Percentiles rank a stretch among this genome's conserved stretches.
Evolutionary conservation across 1,284 basidiomycete genomes (phyloP).

Genomic region (Cystobasidium sp.): DNA sequence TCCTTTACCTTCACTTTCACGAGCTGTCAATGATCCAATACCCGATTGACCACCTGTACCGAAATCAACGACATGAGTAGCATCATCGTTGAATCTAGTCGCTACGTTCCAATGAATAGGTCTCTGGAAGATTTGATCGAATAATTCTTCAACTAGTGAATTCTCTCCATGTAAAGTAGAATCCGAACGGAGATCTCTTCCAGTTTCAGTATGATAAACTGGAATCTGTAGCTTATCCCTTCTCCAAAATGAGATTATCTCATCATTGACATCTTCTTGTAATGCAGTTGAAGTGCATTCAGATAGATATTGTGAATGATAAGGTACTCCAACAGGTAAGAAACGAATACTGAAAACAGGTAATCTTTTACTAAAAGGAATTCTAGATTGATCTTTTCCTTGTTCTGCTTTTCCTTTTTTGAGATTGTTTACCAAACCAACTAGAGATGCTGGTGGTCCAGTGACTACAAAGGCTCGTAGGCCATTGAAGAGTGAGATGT

Average conservation of each 20-base stretch:
- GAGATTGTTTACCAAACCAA: constrained; percentile 87
- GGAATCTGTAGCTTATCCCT: constrained; percentile 74
- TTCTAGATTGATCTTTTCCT: constrained; percentile 89
- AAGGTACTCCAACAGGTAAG: constrained; percentile 91
- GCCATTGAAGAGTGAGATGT: constrained; percentile 89
- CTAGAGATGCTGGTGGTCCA: constrained; percentile 87
- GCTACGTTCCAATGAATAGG: constrained; percentile 89
- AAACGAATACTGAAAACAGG: constrained; percentile 91
- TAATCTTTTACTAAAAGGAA: constrained; percentile 79
- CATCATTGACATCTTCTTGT: constrained; percentile 76
- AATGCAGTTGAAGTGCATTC: constrained; percentile 76
- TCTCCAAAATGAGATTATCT: constrained; percentile 66
- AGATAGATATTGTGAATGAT: constrained; percentile 86
- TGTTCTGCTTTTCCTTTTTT: constrained; percentile 85
- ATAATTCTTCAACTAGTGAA: constrained; percentile 61
- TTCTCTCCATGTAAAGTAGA: constrained; percentile 57
- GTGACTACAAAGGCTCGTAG: constrained; percentile 90
- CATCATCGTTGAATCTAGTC: constrained; percentile 81
- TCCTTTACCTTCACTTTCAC: constrained; percentile 90
- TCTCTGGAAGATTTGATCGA: constrained; percentile 88
- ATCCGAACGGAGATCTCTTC: constrained; percentile 80
- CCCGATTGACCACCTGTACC: constrained; percentile 93
- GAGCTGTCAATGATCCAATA: constrained; percentile 86
- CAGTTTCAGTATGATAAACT: constrained; percentile 90
- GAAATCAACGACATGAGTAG: constrained; percentile 95